These are phyloP conservation scores for Plasmodium yoelii DNA, from an alignment of 169 alveolate species.

Conservation along the genomic window DNA sequence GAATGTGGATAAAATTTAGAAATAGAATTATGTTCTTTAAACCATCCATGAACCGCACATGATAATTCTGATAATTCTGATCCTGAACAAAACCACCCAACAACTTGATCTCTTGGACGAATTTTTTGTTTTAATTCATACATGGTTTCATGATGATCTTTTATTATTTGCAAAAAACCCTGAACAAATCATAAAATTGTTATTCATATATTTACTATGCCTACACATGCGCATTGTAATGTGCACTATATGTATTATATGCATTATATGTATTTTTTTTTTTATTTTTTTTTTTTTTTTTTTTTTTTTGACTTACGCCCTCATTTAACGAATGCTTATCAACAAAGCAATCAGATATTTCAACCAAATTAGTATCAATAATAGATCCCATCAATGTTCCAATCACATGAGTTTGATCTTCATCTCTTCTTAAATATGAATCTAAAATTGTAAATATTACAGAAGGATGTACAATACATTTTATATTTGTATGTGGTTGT, in stretches of 20 bases:
- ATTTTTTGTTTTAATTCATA: conserved; percentile 91
- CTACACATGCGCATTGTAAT: no score
- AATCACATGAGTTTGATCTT: conserved; percentile 91
- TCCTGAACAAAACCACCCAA: conserved; percentile 94
- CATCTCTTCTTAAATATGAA: conserved; percentile 91
- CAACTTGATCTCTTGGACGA: conserved; percentile 91
- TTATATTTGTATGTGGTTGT: conserved; percentile 85
- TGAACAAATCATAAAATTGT: background rate
- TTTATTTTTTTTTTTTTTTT: no score
- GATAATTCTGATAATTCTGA: conserved; percentile 91
- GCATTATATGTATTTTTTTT: no score
- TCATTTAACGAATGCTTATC: conserved; percentile 93
- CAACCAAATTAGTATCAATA: conserved; percentile 90
- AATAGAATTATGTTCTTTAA: conserved; percentile 88
- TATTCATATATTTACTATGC: background rate
- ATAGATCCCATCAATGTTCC: conserved; percentile 92
- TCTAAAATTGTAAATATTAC: conserved; percentile 92
- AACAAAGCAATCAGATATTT: conserved; percentile 93
- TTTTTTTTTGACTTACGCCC: conserved; percentile 80
- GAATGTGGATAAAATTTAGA: conserved; percentile 92
- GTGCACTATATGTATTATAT: no score
- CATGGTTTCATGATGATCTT: conserved; percentile 93
- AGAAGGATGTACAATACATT: conserved; percentile 91
- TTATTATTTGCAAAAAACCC: conserved; percentile 93
- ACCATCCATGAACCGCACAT: conserved; percentile 95